These are phyloP conservation scores for Triticum aestivum DNA, from an alignment of 176 grass and related monocot species.

Conservation along the genomic window IWGSC_CS_RefSeq_v2.1 NC_057796.1:487927377-487927876, in stretches of 20 bases:
- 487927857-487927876: background rate
- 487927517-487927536: background rate
- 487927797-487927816: background rate
- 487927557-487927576: background rate
- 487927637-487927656: background rate
- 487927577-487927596: no score
- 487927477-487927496: no score
- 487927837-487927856: background rate
- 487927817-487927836: background rate
- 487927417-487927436: background rate
- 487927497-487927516: background rate
- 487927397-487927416: background rate
- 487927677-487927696: background rate
- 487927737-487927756: background rate
- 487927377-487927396: background rate
- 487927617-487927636: background rate
- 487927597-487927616: background rate
- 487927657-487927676: background rate
- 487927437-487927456: background rate
- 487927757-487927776: background rate
- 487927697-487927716: background rate
- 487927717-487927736: background rate
- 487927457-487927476: background rate
- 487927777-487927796: no score
- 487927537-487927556: background rate